Evolutionary conservation across 1,284 basidiomycete species (phyloP).

Genomic region (Boletellus dicymbophilus): DNA sequence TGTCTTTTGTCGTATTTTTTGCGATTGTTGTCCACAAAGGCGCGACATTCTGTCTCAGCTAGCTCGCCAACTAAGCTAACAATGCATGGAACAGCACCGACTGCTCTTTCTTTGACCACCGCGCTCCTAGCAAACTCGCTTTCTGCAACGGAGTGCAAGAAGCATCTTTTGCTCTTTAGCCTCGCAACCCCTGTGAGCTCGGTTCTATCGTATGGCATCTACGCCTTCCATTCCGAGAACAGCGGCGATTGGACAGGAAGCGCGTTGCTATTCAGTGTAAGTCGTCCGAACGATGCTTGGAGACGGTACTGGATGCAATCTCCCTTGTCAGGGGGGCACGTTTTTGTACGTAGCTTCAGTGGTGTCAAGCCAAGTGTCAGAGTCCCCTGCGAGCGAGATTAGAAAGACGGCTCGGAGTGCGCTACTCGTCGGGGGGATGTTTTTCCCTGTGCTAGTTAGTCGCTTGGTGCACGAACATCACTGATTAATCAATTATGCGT

Average conservation of each 20-base stretch:
- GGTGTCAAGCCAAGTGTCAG: constrained; percentile 50
- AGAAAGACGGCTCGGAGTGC: constrained; percentile 49
- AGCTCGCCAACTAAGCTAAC: constrained; percentile 8
- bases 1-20: constrained; percentile 84
- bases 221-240: constrained; percentile 54
- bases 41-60: constrained; percentile 22
- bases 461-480: constrained; percentile 48
- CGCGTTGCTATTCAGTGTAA: constrained; percentile 78
- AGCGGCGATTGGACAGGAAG: constrained; percentile 67
- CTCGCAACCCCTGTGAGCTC: constrained; percentile 80
- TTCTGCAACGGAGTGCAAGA: constrained; percentile 66
- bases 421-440: constrained; percentile 69
- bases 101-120: constrained; percentile 81
- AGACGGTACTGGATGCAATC: constrained; percentile 7
- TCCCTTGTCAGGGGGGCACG: constrained; percentile 73
- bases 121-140: constrained; percentile 78
- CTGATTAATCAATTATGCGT: background rate
- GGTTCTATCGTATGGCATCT: constrained; percentile 64
- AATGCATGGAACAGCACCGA: constrained; percentile 60
- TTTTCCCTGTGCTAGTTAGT: constrained; percentile 61
- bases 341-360: constrained; percentile 96
- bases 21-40: constrained; percentile 92
- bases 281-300: constrained; percentile 25
- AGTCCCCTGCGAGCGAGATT: constrained; percentile 44
- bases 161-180: constrained; percentile 77